Base-by-base conservation (phyloP, 768 basidiomycete genomes). In the Lyophyllum atratum region DNA sequence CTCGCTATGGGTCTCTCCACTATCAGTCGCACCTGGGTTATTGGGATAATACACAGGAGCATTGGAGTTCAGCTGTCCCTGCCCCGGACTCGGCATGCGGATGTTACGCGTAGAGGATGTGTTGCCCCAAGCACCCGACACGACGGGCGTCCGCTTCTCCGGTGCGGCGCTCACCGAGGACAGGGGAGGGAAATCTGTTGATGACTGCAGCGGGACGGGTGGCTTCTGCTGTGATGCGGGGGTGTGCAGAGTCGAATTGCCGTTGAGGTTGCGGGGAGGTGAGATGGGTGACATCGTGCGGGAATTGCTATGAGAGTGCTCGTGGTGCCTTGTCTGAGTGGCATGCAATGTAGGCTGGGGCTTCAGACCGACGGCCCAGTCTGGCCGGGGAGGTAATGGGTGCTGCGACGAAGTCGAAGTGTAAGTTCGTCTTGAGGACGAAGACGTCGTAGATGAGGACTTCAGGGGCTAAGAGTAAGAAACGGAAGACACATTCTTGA, bases 351-450 rank as follows among this genome's bases (percentile, higher is more conserved):
- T 89, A 26, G 87, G 85, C 58, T 90, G 87, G 0, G 90, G 83
- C 68, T 88, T 91, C 31, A 93, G 76, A 15, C 90, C 90, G 4
- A 93, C 89, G 17, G 92, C 92, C 92, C 93, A 94, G 68, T 94
- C 92, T 39, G 92, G 92, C 55, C 92, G 80, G 2, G 90, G 75
- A 3, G 92, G 92, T 37, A 94, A 78, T 14, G 92, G 92, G 73
- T 92, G 79, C 62, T 80, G 81, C 21, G 87, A 89, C 3, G 90
- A 90, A 5, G 87, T 83, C 31, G 90, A 91, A 1, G 89, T 89
- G 61, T 82, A 90, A 6, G 89, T 90, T 60, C 85, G 81, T 37
- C 87, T 82, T 37, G 92, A 93, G 1, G 90, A 91, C 0, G 90
- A 92, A 6, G 92, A 92, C 1, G 85, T 86, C 12, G 85, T 84